Base-by-base conservation (phyloP, 768 basidiomycete genomes). In the Antrodiella citrinella region DNA sequence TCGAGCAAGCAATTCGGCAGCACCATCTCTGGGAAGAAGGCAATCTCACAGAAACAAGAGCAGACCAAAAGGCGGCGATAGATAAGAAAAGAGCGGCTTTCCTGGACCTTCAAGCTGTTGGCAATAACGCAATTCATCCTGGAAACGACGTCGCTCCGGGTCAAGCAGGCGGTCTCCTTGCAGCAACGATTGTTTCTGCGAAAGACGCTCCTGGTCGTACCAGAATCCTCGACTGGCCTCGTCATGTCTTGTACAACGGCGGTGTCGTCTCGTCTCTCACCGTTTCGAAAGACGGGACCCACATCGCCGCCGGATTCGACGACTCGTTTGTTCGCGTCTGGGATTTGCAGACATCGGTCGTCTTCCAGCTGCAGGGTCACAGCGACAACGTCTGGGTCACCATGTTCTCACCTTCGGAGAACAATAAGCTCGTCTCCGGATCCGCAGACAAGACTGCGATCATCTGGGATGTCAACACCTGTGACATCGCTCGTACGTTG, bases 311-410 rank as follows among this genome's bases (percentile, higher is more conserved):
- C 1, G 59, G 54, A 1, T 65, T 63, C 5, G 26, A 44, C 5
- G 63, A 65, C 47, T 51, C 50, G 23, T 60, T 54, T 3, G 48
- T 67, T 21, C 41, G 55, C 4, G 40, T 67, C 11, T 67, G 67
- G 65, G 58, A 66, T 46, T 22, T 53, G n/a, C 15, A 21, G 38
- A 55, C 60, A 4, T 55, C 55, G 9, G 48, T 51, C 20, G 3
- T 45, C 4, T 38, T 26, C 18, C 44, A 47, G 44, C 51, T 51
- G 43, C 20, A 46, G 11, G 53, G 26, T 7, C 58, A 59, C 24
- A 46, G 38, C 11, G 51, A 57, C 23, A 13, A 11, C 4, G 51
- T 59, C 11, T 48, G 23, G 12, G 50, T 57, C 19, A 52, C 63
- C 24, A 58, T 57, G 30, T 66, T 55, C 52, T 63, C 63, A 7